These are phyloP conservation scores for Phytophthora sp. DNA, from an alignment of 352 stramenopile species.

Conservation along the genomic window DNA sequence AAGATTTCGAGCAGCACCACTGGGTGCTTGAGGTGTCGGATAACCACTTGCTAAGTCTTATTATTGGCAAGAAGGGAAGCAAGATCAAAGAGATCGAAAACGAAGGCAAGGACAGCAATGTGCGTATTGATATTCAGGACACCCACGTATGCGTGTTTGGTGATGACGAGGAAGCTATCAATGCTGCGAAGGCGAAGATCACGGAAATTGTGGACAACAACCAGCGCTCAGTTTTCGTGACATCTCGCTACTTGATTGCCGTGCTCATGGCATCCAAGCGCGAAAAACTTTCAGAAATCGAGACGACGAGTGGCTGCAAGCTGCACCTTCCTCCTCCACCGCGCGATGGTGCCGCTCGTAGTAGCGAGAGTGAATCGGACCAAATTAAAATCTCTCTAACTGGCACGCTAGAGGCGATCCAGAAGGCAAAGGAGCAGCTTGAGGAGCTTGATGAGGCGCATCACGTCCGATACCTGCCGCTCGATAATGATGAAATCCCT, in stretches of 20 bases:
- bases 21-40: constrained; percentile 69
- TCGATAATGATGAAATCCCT: constrained; percentile 80
- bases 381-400: constrained; percentile 75
- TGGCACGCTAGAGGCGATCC: constrained; percentile 62
- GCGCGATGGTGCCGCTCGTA: constrained; percentile 18
- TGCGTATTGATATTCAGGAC: constrained; percentile 76
- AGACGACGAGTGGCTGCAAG: constrained; percentile 61
- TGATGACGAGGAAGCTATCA: constrained; percentile 58
- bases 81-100: constrained; percentile 82
- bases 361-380: constrained; percentile 35
- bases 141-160: constrained; percentile 69
- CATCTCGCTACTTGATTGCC: constrained; percentile 63
- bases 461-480: constrained; percentile 67
- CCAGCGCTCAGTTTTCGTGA: constrained; percentile 71
- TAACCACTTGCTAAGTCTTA: constrained; percentile 68
- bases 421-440: constrained; percentile 63
- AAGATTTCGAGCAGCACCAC: constrained; percentile 60
- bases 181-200: constrained; percentile 51
- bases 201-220: constrained; percentile 77
- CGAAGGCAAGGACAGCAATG: constrained; percentile 48
- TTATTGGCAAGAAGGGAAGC: constrained; percentile 82
- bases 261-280: constrained; percentile 77
- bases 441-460: constrained; percentile 67
- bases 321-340: constrained; percentile 53
- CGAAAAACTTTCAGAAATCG: constrained; percentile 77